Evolutionary conservation across 345 rosid species (phyloP), one percentile per base, ranked within the genome.

Genomic region (Raphanus raphanistrum): DNA sequence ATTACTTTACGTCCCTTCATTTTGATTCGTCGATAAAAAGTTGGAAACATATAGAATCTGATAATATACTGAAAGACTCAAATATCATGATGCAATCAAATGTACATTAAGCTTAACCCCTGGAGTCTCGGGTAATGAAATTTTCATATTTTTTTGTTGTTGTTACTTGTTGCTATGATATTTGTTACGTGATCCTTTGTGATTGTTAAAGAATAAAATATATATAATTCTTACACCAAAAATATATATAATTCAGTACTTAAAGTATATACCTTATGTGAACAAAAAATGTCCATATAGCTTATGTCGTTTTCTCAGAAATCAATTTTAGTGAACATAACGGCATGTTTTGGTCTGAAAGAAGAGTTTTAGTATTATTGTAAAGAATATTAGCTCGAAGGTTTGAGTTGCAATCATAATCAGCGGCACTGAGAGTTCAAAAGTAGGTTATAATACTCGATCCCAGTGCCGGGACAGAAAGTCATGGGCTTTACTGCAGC

Each of bases 1-100:
- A 65, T 70, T 70, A 55, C 59, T 54, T 62, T 70, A 77, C 35
- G 65, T 63, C 66, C 65, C 28, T 29, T 16, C 60, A 4, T 71
- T 63, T 77, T 70, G 35, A 77, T 77, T 70, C 60, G 76, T 36
- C 28, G 29, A 52, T 52, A 35, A 63, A 54, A 77, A 54, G 66
- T 7, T 52, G 27, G 63, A 63, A 55, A 38, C 66, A 63, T 26
- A 1, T 6, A 62, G 75, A 70, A 70, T 71, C 66, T 71, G 21
- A 17, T 29, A 28, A 77, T 38, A 5, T 41, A 17, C 57, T 28
- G 59, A 6, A 36, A 63, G 58, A 54, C 59, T 71, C 80, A 76
- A 76, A 68, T 4, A 58, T 31, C 73, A 75, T 55, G 59, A 63
- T 73, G 55, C 35, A 66, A 58, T 67, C 60, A 76, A 60, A 48